Percentiles rank a stretch among this genome's conserved stretches.
Conservation (phyloP, 2,329 filamentous ascomycete genomes). For the Monilinia polystroma region DNA sequence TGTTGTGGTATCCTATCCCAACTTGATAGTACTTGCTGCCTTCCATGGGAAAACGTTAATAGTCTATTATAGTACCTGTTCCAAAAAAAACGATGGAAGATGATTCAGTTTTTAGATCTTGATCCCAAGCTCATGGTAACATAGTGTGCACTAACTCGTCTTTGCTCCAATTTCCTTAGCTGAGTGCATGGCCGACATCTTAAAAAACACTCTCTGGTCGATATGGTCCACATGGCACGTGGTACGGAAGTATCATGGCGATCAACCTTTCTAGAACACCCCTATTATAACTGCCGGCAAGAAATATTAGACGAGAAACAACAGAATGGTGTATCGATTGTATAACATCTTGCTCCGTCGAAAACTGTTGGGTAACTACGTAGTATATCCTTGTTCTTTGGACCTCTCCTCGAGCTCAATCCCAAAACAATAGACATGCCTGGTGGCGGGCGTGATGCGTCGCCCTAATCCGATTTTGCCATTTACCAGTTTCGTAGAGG, state of each 20-base stretch:
- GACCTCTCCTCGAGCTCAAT: no score
- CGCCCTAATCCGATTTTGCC: background rate
- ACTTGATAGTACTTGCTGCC: no score
- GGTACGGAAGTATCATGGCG: background rate
- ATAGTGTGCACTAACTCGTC: background rate
- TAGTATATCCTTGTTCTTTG: no score
- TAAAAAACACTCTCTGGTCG: no score
- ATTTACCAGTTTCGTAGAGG: background rate
- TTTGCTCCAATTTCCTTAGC: background rate
- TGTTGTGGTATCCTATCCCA: no score
- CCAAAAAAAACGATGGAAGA: background rate
- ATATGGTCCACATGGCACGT: background rate
- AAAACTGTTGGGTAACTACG: background rate
- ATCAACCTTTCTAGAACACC: background rate
- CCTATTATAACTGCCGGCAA: background rate
- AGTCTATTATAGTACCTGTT: background rate
- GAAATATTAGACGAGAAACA: background rate
- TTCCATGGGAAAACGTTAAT: background rate
- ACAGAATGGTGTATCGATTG: background rate
- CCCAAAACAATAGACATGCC: no score
- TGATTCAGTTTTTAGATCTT: background rate
- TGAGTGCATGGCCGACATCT: background rate
- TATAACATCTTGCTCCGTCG: no score
- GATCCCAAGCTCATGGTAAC: no score
- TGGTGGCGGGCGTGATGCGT: no score